A percentile compares a stretch with the other conserved stretches of the same genome.
Conservation (phyloP, 2,329 filamentous ascomycete species). For the Sporothrix pseudoabietina region DNA sequence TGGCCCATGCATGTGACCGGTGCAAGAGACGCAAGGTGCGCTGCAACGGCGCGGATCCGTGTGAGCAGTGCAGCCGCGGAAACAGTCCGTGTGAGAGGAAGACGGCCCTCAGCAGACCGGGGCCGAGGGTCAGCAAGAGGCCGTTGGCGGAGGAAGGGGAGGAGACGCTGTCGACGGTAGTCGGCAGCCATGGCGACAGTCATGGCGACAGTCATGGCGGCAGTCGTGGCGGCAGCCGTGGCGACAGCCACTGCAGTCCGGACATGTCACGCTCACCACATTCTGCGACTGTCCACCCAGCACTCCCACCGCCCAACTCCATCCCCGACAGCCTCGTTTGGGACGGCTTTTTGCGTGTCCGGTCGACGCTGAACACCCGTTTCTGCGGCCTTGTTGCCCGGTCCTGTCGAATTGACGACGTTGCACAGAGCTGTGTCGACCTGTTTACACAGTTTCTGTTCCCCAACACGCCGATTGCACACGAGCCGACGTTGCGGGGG, state of each 20-base stretch:
- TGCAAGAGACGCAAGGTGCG: slow-evolving; percentile 12
- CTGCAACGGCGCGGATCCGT: slow-evolving; percentile 9
- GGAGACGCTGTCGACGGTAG: too few species aligned
- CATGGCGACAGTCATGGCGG: background rate
- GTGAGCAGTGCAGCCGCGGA: slow-evolving; percentile 10
- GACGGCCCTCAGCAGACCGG: background rate
- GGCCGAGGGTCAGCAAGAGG: background rate
- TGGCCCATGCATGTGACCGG: slow-evolving; percentile 11
- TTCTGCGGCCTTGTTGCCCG: background rate
- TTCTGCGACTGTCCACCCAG: background rate
- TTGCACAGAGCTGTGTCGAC: slow-evolving; percentile 37
- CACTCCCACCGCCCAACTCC: background rate
- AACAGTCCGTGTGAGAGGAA: slow-evolving; percentile 10
- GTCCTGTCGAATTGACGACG: background rate
- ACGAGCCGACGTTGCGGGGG: slow-evolving; percentile 45
- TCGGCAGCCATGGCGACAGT: too few species aligned
- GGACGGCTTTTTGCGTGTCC: background rate
- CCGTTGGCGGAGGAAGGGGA: background rate
- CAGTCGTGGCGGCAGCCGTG: too few species aligned
- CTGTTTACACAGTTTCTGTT: slow-evolving; percentile 50
- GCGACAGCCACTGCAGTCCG: background rate
- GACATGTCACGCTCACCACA: background rate
- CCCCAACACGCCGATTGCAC: slow-evolving; percentile 47
- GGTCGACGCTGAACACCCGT: background rate
- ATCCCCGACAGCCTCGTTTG: background rate